Evolutionary conservation across 768 basidiomycete genomes (phyloP).

Genomic region (Bullera alba): DNA sequence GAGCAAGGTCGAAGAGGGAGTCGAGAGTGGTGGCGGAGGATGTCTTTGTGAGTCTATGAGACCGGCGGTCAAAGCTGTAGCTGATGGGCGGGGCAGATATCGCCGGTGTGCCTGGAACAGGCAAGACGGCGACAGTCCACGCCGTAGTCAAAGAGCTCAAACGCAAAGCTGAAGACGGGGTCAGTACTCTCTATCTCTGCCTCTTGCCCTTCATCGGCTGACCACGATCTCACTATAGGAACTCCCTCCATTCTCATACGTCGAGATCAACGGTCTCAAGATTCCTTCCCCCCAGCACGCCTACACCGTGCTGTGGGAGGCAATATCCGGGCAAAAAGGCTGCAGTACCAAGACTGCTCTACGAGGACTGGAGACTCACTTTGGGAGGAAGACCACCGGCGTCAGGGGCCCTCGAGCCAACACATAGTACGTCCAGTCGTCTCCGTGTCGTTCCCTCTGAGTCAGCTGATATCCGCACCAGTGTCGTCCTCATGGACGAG

Average conservation of each 20-base stretch:
- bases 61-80: neutral
- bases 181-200: slow-evolving; percentile 46
- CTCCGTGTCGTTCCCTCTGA: neutral
- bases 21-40: slow-evolving; percentile 89
- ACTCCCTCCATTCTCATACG: slow-evolving; percentile 86
- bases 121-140: slow-evolving; percentile 89
- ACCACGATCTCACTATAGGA: slow-evolving; percentile 54
- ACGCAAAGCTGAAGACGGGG: slow-evolving; percentile 73
- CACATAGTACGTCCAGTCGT: slow-evolving; percentile 62
- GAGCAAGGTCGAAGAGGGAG: slow-evolving; percentile 67
- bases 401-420: slow-evolving; percentile 64
- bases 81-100: slow-evolving; percentile 61
- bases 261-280: slow-evolving; percentile 93
- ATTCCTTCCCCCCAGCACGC: slow-evolving; percentile 89
- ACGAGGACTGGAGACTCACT: slow-evolving; percentile 68
- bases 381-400: slow-evolving; percentile 54
- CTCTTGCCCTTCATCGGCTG: neutral
- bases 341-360: slow-evolving; percentile 71
- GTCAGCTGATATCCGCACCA: slow-evolving; percentile 47
- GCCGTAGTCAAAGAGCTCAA: slow-evolving; percentile 84
- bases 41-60: slow-evolving; percentile 69
- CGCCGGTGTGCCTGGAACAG: slow-evolving; percentile 93
- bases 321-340: slow-evolving; percentile 71
- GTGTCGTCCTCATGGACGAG: slow-evolving; percentile 97
- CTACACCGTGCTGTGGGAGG: slow-evolving; percentile 86